Base-by-base conservation (phyloP, 345 rosid genomes). In the Erysimum cheiranthoides region DNA sequence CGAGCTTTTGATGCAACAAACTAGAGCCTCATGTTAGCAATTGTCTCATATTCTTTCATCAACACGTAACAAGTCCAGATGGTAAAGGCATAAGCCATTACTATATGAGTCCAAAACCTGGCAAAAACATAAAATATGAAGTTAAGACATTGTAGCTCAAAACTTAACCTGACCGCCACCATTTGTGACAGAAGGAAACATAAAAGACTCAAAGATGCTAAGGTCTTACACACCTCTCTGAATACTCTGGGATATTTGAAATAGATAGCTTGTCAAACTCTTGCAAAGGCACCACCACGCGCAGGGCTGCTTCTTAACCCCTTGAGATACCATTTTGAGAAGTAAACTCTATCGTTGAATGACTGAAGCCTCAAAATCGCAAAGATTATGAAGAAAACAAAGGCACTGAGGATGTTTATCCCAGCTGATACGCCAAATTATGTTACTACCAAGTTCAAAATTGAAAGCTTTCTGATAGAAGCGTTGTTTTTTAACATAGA, bases 281-380 rank as follows among this genome's bases (percentile, higher is more conserved):
- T n/a, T 6, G 81, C 87, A 61, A 85, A 83, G 9, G 93, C 84
- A 17, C 96, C 93, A 8, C 83, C 77, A 43, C 64, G 85, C 0
- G 88, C 39, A 31, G 99, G 97, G 64, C 93, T 88, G 79, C 73
- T 85, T 51, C 99, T 81, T 76, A 89, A 70, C 45, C 97, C 90
- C 80, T 87, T 92, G 40, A 95, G 91, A 60, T 95, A 95, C 99
- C 99, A 95, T 84, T 95, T 95, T 1, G 99, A 89, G 70, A 95
- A 95, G 81, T 95, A 95, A 31, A 95, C 97, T 79, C 99, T 83
- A 40, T 95, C 99, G 12, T 95, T 95, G 79, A 90, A 85, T 6
- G 99, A 97, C 73, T 95, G 99, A 28, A 95, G 84, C 80, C 97
- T 86, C 74, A 92, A 78, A 50, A 92, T 9, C 9, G 99, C 99